Evolutionary conservation across 805 yeast species (phyloP).

Genomic region (Kuraishia hungarica): DNA sequence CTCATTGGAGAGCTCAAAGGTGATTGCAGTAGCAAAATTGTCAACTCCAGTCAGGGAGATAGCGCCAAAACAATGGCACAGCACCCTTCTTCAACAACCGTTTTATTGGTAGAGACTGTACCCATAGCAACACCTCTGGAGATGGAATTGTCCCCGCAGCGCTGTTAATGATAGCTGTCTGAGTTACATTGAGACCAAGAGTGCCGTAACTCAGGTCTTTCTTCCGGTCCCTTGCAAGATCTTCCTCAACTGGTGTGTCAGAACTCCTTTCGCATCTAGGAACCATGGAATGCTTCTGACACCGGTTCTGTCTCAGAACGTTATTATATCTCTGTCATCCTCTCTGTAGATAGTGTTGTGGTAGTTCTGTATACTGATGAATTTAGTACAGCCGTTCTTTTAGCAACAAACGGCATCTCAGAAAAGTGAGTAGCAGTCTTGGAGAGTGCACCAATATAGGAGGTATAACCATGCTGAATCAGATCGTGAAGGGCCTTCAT

Average conservation of each 20-base stretch:
- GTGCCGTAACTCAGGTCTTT: conserved; percentile 10
- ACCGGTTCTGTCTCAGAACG: conserved; percentile 41
- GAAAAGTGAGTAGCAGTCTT: conserved; percentile 51
- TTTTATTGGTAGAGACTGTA: conserved; percentile 37
- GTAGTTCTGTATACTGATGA: conserved; percentile 50
- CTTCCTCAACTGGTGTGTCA: conserved; percentile 35
- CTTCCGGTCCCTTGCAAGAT: conserved; percentile 4
- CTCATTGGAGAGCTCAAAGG: conserved; percentile 28
- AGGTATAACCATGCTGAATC: conserved; percentile 33
- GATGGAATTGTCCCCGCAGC: conserved; percentile 49
- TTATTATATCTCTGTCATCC: conserved; percentile 56
- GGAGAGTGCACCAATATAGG: conserved; percentile 58
- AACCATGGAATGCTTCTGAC: conserved; percentile 57
- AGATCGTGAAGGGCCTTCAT: conserved; percentile 50
- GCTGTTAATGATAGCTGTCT: conserved; percentile 29
- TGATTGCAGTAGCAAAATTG: conserved; percentile 37
- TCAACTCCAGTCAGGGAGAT: conserved; percentile 39
- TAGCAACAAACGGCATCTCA: conserved; percentile 47
- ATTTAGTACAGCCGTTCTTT: conserved; percentile 49
- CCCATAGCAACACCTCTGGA: conserved; percentile 46
- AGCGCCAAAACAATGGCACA: conserved; percentile 48
- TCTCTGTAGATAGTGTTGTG: conserved; percentile 53
- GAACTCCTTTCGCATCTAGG: conserved; percentile 46
- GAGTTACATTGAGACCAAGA: conserved; percentile 9
- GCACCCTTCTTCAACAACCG: conserved; percentile 45